Evolutionary conservation across 2,329 filamentous ascomycete genomes (phyloP).

Genomic region (Aspergillus felis): DNA sequence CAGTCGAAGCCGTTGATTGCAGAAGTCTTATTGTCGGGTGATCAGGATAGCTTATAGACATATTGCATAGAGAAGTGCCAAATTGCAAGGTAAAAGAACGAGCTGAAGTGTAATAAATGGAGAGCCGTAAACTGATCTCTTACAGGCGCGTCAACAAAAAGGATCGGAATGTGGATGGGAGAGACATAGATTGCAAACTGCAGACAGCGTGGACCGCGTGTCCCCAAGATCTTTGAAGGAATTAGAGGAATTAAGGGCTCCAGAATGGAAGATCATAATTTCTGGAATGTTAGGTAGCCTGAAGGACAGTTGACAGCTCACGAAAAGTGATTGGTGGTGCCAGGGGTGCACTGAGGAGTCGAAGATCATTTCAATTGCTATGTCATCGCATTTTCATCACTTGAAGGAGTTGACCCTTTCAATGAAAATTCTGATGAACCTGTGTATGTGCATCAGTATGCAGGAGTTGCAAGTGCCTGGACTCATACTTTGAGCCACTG

Average conservation of each 20-base stretch:
- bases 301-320: neutral
- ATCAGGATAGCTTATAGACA: neutral
- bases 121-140: slow-evolving; percentile 1
- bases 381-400: neutral
- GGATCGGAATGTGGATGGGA: slow-evolving; percentile 17
- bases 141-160: slow-evolving; percentile 17
- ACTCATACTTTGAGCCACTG: neutral
- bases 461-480: neutral
- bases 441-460: neutral
- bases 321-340: neutral
- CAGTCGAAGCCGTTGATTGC: neutral
- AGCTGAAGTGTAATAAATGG: slow-evolving; percentile 5
- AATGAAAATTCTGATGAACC: neutral
- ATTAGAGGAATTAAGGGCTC: neutral
- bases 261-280: neutral
- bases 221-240: neutral
- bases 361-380: neutral
- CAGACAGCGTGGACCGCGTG: neutral
- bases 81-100: neutral
- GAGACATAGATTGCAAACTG: slow-evolving; percentile 6
- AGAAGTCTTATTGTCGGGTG: neutral
- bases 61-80: slow-evolving; percentile 1
- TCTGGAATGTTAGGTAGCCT: neutral
- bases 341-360: neutral
- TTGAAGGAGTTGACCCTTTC: neutral